A percentile compares a stretch with the other conserved stretches of the same genome.
Evolutionary conservation across 257 asterid species (phyloP).

Genomic region (Plantago ovata): DNA sequence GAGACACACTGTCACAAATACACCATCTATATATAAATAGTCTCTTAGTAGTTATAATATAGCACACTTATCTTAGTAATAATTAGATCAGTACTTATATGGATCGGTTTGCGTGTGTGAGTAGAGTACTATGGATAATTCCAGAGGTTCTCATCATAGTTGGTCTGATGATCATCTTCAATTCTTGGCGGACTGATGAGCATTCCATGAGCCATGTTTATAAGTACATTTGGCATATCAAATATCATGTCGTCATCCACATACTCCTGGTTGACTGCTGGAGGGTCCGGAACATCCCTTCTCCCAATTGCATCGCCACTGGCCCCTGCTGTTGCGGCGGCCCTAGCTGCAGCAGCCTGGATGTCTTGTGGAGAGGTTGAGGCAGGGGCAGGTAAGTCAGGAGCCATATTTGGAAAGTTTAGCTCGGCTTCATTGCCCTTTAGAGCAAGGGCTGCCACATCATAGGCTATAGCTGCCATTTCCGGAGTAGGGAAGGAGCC

Average conservation of each 20-base stretch:
- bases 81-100: too few relatives aligned
- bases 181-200: conserved; percentile 67
- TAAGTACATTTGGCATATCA: conserved; percentile 63
- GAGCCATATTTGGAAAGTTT: conserved; percentile 46
- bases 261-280: background rate
- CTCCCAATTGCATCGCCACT: conserved; percentile 41
- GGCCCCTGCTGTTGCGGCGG: conserved; percentile 61
- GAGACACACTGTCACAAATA: background rate
- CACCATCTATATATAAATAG: background rate
- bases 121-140: conserved; percentile 28
- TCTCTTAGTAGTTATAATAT: background rate
- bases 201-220: conserved; percentile 76
- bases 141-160: conserved; percentile 42
- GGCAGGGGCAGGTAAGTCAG: conserved; percentile 58
- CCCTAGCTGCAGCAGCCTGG: conserved; percentile 67
- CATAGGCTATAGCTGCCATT: conserved; percentile 65
- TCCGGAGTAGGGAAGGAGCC: conserved; percentile 61
- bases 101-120: too few relatives aligned
- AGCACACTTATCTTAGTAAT: background rate
- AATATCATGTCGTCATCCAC: conserved; percentile 73
- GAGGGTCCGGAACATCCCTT: background rate
- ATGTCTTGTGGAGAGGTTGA: conserved; percentile 51
- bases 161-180: conserved; percentile 23
- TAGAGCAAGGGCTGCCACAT: conserved; percentile 57
- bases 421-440: conserved; percentile 46